Base-by-base conservation (phyloP, 1,284 basidiomycete species). In the Puccinia coronata region DNA sequence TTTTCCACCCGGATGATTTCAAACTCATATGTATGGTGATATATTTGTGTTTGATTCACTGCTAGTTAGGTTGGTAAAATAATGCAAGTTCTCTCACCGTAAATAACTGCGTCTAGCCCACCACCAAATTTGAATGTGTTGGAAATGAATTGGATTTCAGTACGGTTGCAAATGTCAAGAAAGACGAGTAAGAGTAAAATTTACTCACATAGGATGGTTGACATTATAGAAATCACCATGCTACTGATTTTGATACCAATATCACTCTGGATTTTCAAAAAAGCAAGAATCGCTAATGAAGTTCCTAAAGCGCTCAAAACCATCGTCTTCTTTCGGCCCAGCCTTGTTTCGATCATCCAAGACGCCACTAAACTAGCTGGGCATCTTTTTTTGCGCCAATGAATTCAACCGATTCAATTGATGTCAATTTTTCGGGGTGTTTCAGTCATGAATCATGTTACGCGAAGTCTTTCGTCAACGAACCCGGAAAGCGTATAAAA, bases 401-500 rank as follows among this genome's bases (percentile, higher is more conserved):
- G 59, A 16, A 43, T 77, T 76, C 34, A 74, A 41, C 1, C 23
- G 53, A 74, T 49, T 25, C 72, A 25, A 63, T 63, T 36, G 80
- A 25, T 49, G 69, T 34, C 25, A 53, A 20, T 51, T 34, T 53
- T 71, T 53, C 25, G 23, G 5, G 28, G 16, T 11, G 3, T 36
- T 28, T 31, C 59, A 5, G 25, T 9, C 9, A 70, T 43, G 8
- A 70, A 49, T 43, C 39, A 11, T 63, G 83, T 83, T 59, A n/a
- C 41, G 41, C 18, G 39, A n/a, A 39, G 5, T 41, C 12, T n/a
- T 67, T 41, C 6, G n/a, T 25, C 92, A 65, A 93, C 94, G 0
- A 93, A 94, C 71, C 95, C 94, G 11, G 93, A 94, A 2, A 95
- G 84, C 11, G 92, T 92, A 84, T 92, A 93, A 53, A 93, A 92